Base-by-base conservation (phyloP, 192 early-diverging fungal species). In the Gamsiella multidivaricata region DNA sequence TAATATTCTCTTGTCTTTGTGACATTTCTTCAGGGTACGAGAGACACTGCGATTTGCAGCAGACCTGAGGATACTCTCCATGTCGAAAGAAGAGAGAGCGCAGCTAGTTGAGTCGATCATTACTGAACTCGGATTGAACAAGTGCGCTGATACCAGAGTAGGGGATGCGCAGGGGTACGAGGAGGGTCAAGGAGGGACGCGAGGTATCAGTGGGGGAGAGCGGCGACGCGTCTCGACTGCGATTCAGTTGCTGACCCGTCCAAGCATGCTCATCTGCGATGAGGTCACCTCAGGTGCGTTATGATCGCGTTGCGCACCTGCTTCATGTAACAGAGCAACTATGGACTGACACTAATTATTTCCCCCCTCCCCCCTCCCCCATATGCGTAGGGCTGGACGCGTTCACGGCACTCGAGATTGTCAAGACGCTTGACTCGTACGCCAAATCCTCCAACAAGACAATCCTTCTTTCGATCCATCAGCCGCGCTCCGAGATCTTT, bases 21-120 rank as follows among this genome's bases (percentile, higher is more conserved):
- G n/a, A n/a, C n/a, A 61, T 0, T 0, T 2, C 23, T 0, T 22
- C 20, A 64, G 54, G 5, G 65, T 68, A 11, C 42, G 88, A 31
- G 93, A 96, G 72, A 92, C 88, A 0, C 80, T 96, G 22, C 36
- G 80, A 22, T 95, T 93, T 58, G 87, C 91, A 17, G 91, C 69
- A 10, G 39, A 56, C 36, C 22, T 80, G 32, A 46, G 63, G 3
- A 61, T 89, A 14, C 83, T 70, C 20, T 33, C 58, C 5, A 64
- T 80, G 23, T 53, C 81, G 8, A 50, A 33, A 10, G 41, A 70
- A 3, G 68, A 82, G 18, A 70, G 79, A 41, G 11, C 55, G 15
- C 53, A 80, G n/a, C 67, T 82, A 5, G 82, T 86, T 7, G 70
- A 91, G 34, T 79, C 80, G 8, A 74, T 88, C 34, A 84, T 93